Conservation (phyloP, 2,329 filamentous ascomycete species). For the Clonostachys rhizophaga region DNA sequence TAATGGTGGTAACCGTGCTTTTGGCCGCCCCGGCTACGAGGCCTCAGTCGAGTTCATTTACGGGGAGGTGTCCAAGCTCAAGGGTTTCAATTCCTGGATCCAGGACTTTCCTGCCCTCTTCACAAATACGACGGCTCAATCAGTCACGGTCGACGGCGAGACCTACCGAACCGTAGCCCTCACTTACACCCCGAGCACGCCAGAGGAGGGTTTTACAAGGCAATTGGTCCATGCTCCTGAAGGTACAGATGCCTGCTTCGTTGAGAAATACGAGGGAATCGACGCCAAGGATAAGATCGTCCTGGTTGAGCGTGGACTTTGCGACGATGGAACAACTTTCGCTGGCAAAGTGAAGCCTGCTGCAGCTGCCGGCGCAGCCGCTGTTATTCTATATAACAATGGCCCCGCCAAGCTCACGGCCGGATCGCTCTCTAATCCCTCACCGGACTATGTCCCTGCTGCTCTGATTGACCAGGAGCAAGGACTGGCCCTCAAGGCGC, state of each 20-base stretch:
- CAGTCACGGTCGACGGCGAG: conserved; percentile 22
- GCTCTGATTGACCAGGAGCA: conserved; percentile 21
- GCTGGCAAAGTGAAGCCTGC: conserved; percentile 20
- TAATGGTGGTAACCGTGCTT: conserved; percentile 48
- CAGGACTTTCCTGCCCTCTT: conserved; percentile 41
- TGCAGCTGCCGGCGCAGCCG: conserved; percentile 17
- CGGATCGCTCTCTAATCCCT: conserved; percentile 15
- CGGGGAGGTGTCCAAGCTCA: conserved; percentile 33
- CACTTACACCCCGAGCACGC: conserved; percentile 21
- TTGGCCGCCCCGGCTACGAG: conserved; percentile 42
- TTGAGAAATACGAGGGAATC: conserved; percentile 14
- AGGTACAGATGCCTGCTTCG: conserved; percentile 14
- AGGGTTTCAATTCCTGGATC: conserved; percentile 31
- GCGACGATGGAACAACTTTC: conserved; percentile 19
- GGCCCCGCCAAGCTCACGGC: conserved; percentile 19
- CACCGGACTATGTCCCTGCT: conserved; percentile 17
- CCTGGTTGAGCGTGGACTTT: conserved; percentile 20
- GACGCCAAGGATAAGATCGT: conserved; percentile 21
- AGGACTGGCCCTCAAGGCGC: conserved; percentile 15
- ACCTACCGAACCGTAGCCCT: conserved; percentile 15
- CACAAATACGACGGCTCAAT: conserved; percentile 41
- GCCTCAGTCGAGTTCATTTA: conserved; percentile 45
- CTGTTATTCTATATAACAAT: conserved; percentile 22
- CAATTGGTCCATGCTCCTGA: conserved; percentile 17
- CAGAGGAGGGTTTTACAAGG: conserved; percentile 16